A percentile compares a stretch with the other conserved stretches of the same genome.
phyloP scores from a whole-genome alignment of 768 basidiomycete species.

The Mycena vitilis region DNA sequence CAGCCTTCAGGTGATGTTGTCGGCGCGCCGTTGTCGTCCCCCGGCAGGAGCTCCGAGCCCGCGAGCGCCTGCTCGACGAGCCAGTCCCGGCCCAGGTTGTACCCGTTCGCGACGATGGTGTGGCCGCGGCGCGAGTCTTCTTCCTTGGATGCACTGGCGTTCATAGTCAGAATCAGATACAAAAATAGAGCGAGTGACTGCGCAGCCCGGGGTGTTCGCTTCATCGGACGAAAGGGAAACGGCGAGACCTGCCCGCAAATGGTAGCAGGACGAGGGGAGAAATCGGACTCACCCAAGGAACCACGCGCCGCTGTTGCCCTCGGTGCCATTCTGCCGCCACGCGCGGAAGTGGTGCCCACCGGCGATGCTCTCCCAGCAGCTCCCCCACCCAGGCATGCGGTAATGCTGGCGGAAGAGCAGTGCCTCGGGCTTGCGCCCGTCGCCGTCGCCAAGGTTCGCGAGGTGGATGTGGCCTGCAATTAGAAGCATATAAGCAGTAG shows the following conservation, averaged over 20 bases:
- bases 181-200: background rate
- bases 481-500: conserved; percentile 38
- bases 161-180: background rate
- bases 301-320: conserved; percentile 82
- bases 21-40: too few species aligned
- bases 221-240: background rate
- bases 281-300: conserved; percentile 79
- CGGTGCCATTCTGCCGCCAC: conserved; percentile 88
- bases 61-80: conserved; percentile 72
- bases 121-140: conserved; percentile 75
- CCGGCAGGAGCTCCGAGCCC: conserved; percentile 24
- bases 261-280: background rate
- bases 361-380: conserved; percentile 88
- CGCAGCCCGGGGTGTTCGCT: background rate
- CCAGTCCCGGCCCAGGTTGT: conserved; percentile 84
- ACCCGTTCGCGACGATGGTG: conserved; percentile 81
- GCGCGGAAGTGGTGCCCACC: conserved; percentile 93
- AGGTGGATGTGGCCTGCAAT: conserved; percentile 78
- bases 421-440: conserved; percentile 73
- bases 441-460: conserved; percentile 88
- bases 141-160: conserved; percentile 77
- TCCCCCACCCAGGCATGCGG: conserved; percentile 80
- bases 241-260: background rate
- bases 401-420: conserved; percentile 84
- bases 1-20: conserved; percentile 22